Evolutionary conservation across 2,329 filamentous ascomycete species (phyloP).

Genomic region (Epichloe coenophiala): DNA sequence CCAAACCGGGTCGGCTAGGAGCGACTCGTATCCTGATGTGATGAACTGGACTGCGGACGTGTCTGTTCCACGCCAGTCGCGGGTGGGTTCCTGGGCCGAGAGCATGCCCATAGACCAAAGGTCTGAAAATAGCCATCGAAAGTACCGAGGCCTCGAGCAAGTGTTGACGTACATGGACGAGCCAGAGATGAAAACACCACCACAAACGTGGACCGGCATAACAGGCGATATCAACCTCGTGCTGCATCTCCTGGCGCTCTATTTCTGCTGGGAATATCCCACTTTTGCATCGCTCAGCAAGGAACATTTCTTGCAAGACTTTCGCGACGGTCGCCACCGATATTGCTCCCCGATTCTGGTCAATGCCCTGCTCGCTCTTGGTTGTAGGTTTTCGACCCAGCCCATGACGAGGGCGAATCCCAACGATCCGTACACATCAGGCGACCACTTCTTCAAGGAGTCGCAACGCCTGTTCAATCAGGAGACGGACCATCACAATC

Average conservation of each 20-base stretch:
- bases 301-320: constrained; percentile 56
- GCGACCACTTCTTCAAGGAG: constrained; percentile 64
- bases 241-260: constrained; percentile 49
- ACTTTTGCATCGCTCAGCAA: constrained; percentile 62
- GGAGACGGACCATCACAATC: constrained; percentile 42
- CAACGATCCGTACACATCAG: constrained; percentile 48
- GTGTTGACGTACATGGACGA: constrained; percentile 32
- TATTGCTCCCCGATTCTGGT: constrained; percentile 57
- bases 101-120: constrained; percentile 22
- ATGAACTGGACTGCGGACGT: constrained; percentile 32
- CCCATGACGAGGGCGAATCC: constrained; percentile 49
- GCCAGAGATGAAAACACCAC: constrained; percentile 28
- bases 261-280: constrained; percentile 66
- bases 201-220: constrained; percentile 45
- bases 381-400: constrained; percentile 55
- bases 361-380: constrained; percentile 51
- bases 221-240: constrained; percentile 45
- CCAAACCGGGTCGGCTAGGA: constrained; percentile 31
- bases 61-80: constrained; percentile 26
- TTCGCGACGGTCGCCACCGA: constrained; percentile 42
- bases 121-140: constrained; percentile 16
- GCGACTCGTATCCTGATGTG: constrained; percentile 31
- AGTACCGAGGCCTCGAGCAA: constrained; percentile 31
- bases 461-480: constrained; percentile 45
- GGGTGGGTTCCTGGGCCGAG: constrained; percentile 38